Evolutionary conservation across 176 grass and related monocot species (phyloP), one percentile per base, ranked within the genome.

Genomic region (Chloris gayana): DNA sequence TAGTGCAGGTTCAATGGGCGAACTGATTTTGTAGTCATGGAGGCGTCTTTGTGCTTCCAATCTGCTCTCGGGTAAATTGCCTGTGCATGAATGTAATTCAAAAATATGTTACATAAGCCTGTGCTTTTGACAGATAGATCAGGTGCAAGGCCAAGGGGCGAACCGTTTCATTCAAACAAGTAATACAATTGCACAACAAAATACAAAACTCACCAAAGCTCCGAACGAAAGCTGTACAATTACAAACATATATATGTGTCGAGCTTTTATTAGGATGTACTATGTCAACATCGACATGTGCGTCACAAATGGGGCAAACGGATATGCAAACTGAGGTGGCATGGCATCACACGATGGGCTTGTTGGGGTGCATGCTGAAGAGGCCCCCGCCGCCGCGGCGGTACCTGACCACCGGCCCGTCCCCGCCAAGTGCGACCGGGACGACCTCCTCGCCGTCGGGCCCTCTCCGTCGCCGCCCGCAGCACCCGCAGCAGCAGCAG

Each of bases 351-450:
- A 24, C 9, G 57, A 60, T 15, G 57, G 57, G 57, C 24, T 60
- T 60, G 4, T 29, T 14, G 11, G 58, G 58, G 58, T 61, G 58
- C 58, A 61, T 61, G 25, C 58, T 61, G 25, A 61, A 61, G 25
- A 61, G 0, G 6, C n/a, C 26, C 6, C 64, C 26, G 47, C 59
- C 44, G 46, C 33, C 58, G 14, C 44, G 7, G 21, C 64, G 62
- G 73, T 69, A 84, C 13, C 27, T 59, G 26, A 84, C 82, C 72
- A 84, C 82, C 26, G 72, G 82, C 82, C 82, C 72, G 27, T 76
- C 62, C 7, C 8, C n/a, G 1, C 80, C 33, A 19, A 9, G 22
- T 10, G 11, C 15, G 1, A 53, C 60, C 24, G 53, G n/a, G 56
- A 14, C 35, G 10, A 25, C 46, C 81, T 83, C 80, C 80, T 83